A percentile compares a stretch with the other conserved stretches of the same genome.
Evolutionary conservation across 352 stramenopile species (phyloP).

Genomic region (Phytophthora chlamydospora): DNA sequence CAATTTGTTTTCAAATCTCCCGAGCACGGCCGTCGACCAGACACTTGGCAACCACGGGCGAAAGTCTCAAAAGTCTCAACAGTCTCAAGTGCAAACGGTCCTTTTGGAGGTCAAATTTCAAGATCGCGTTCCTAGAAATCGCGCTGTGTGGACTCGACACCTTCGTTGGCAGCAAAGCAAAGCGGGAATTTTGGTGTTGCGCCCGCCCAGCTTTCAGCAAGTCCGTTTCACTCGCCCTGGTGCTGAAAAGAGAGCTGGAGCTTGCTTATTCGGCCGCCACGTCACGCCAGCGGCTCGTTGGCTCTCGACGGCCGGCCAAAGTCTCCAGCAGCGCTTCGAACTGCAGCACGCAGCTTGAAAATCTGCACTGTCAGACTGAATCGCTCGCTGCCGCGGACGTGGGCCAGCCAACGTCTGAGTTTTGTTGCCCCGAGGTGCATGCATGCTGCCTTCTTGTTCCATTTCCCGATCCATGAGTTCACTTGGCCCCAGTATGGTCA

Average conservation of each 20-base stretch:
- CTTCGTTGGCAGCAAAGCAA: conserved; percentile 5
- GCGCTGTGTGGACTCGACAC: conserved; percentile 6
- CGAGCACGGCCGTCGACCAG: background rate
- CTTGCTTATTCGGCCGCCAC: conserved; percentile 18
- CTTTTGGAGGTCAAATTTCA: conserved; percentile 20
- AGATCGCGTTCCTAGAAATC: conserved; percentile 28
- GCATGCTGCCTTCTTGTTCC: conserved; percentile 25
- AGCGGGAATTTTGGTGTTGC: conserved; percentile 17
- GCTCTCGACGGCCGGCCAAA: background rate
- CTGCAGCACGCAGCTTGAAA: too few relatives aligned
- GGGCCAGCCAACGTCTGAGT: conserved; percentile 16
- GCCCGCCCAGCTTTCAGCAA: conserved; percentile 4
- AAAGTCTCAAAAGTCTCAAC: conserved; percentile 4
- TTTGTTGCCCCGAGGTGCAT: conserved; percentile 15
- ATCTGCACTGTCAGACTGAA: too few relatives aligned
- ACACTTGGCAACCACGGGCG: too few relatives aligned
- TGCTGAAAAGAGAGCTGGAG: conserved; percentile 26
- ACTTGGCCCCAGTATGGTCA: conserved; percentile 15
- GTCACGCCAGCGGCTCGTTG: background rate
- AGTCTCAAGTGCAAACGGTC: background rate
- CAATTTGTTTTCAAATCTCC: conserved; percentile 32
- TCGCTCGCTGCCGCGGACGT: background rate
- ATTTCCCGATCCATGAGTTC: conserved; percentile 24
- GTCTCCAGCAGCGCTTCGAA: too few relatives aligned
- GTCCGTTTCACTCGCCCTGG: conserved; percentile 22